Evolutionary conservation across 2,329 filamentous ascomycete species (phyloP).

Genomic region (Diaporthe sp.): DNA sequence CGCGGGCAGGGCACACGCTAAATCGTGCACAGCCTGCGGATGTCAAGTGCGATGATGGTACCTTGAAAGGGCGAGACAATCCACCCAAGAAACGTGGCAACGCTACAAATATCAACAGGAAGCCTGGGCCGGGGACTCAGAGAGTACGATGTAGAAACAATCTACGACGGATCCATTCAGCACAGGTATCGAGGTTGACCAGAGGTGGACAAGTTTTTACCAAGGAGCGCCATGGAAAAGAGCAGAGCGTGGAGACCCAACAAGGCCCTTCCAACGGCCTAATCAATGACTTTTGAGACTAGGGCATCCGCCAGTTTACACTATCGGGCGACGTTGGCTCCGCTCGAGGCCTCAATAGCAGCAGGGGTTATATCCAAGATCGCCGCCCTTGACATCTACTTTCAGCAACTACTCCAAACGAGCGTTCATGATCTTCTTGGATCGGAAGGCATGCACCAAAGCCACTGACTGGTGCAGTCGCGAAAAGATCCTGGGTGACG

Average conservation of each 20-base stretch:
- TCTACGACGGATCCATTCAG: neutral
- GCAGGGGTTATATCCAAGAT: no score
- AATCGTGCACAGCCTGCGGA: no score
- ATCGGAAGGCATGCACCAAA: neutral
- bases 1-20: neutral
- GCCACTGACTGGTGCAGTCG: neutral
- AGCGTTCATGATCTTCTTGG: neutral
- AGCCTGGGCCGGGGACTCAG: neutral
- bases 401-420: neutral
- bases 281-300: neutral
- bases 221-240: neutral
- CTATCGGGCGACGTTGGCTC: neutral
- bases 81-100: neutral
- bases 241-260: neutral
- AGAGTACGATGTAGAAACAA: neutral
- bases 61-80: neutral
- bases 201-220: neutral
- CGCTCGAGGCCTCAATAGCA: neutral
- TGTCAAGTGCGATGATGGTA: neutral
- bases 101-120: neutral
- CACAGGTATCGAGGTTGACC: neutral
- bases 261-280: neutral
- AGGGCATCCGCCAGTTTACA: neutral
- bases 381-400: neutral
- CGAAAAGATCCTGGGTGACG: neutral